Conservation (phyloP, 108 stramenopile genomes). For the Nannochloropsis gaditana region DNA sequence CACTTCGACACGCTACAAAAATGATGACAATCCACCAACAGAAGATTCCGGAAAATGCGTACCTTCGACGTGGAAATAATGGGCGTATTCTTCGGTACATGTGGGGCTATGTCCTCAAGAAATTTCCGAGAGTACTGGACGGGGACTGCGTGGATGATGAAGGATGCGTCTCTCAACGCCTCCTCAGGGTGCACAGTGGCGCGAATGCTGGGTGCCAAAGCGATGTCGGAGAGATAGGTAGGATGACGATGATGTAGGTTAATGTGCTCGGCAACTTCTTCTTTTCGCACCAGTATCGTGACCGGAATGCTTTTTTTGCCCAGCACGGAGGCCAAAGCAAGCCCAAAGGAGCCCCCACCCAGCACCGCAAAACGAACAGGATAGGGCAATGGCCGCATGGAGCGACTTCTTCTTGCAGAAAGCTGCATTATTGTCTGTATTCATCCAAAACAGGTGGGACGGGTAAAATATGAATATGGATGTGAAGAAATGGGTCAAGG, state of each 20-base stretch:
- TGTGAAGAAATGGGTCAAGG: not conserved
- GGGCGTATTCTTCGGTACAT: conserved; percentile 28
- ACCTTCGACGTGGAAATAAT: conserved; percentile 43
- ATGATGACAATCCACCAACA: not conserved
- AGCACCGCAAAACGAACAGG: conserved; percentile 58
- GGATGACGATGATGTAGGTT: conserved; percentile 80
- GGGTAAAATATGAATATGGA: not conserved
- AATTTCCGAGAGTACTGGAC: conserved; percentile 67
- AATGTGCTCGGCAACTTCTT: conserved; percentile 68
- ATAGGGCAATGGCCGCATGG: conserved; percentile 22
- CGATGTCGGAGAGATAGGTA: conserved; percentile 68
- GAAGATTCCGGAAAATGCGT: not conserved
- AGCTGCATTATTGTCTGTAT: not conserved
- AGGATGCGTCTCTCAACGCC: conserved; percentile 73
- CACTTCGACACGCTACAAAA: not conserved
- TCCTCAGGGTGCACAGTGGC: conserved; percentile 74
- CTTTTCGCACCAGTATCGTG: conserved; percentile 72
- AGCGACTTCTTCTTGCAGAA: not conserved
- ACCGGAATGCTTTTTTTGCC: conserved; percentile 61
- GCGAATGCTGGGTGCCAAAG: conserved; percentile 59
- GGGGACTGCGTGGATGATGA: conserved; percentile 90
- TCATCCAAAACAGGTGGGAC: no score
- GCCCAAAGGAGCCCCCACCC: conserved; percentile 89
- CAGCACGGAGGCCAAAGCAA: conserved; percentile 77
- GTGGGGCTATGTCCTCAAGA: not conserved